Percentiles rank a stretch among this genome's conserved stretches.
phyloP scores from a whole-genome alignment of 2,329 filamentous ascomycete genomes.

The Penicillium sp. region DNA sequence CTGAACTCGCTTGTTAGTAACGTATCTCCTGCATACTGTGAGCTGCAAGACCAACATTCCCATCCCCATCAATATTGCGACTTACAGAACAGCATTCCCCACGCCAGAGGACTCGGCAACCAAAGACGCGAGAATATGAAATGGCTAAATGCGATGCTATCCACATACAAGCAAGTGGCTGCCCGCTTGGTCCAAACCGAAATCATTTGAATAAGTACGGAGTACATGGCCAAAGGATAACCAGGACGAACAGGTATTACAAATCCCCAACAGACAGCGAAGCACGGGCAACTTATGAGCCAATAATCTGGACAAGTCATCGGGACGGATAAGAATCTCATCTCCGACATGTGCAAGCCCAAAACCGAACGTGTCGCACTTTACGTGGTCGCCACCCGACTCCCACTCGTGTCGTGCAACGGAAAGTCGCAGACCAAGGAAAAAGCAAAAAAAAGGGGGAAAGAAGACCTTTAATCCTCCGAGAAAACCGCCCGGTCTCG shows the following conservation, averaged over 20 bases:
- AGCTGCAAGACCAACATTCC: not conserved
- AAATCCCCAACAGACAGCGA: not conserved
- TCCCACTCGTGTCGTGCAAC: not conserved
- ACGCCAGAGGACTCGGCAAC: too few species aligned
- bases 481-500: not conserved
- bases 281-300: not conserved
- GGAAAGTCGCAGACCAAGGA: not conserved
- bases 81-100: not conserved
- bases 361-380: not conserved
- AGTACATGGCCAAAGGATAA: not conserved
- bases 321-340: not conserved
- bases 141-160: not conserved
- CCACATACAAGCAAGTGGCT: not conserved
- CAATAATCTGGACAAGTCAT: not conserved
- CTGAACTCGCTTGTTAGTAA: too few species aligned
- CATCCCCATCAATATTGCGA: not conserved
- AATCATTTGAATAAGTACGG: not conserved
- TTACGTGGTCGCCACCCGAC: conserved; percentile 4
- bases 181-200: not conserved
- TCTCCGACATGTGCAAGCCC: conserved; percentile 1
- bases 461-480: not conserved
- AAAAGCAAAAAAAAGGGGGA: not conserved
- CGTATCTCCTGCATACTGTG: too few species aligned
- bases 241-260: not conserved
- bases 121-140: not conserved